phyloP scores from a whole-genome alignment of 1,284 basidiomycete species.

The Cryptococcus sp. region DNA sequence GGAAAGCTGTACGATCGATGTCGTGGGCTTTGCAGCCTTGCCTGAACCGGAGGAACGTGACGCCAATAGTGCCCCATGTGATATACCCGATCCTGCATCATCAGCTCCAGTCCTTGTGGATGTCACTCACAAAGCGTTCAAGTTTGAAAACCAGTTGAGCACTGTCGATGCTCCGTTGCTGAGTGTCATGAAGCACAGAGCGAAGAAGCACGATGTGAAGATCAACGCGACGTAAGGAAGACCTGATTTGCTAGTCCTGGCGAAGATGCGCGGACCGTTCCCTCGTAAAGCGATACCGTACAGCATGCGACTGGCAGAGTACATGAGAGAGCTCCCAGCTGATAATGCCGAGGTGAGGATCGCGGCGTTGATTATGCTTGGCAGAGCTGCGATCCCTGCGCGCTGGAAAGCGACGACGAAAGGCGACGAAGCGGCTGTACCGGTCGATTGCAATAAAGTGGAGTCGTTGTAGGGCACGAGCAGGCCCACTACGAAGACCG shows the following conservation, averaged over 20 bases:
- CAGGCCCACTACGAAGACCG: slow-evolving; percentile 63
- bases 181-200: slow-evolving; percentile 67
- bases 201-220: slow-evolving; percentile 66
- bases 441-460: slow-evolving; percentile 60
- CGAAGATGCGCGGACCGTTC: slow-evolving; percentile 75
- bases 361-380: slow-evolving; percentile 79
- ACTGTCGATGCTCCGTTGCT: slow-evolving; percentile 62
- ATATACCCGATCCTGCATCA: slow-evolving; percentile 23
- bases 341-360: slow-evolving; percentile 83
- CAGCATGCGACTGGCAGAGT: slow-evolving; percentile 75
- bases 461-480: slow-evolving; percentile 68
- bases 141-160: slow-evolving; percentile 71
- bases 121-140: slow-evolving; percentile 25
- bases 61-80: slow-evolving; percentile 60
- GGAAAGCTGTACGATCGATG: slow-evolving; percentile 26
- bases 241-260: slow-evolving; percentile 66
- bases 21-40: slow-evolving; percentile 31
- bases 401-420: slow-evolving; percentile 64
- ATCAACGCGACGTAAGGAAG: slow-evolving; percentile 71
- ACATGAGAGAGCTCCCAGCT: slow-evolving; percentile 79
- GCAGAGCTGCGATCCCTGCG: slow-evolving; percentile 71
- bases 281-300: slow-evolving; percentile 75
- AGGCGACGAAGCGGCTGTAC: slow-evolving; percentile 69
- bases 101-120: neutral
- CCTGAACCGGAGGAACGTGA: slow-evolving; percentile 39